A percentile compares a stretch with the other conserved stretches of the same genome.
Evolutionary conservation across 257 asterid genomes (phyloP).

Genomic region (Solanum chiquidenum): DNA sequence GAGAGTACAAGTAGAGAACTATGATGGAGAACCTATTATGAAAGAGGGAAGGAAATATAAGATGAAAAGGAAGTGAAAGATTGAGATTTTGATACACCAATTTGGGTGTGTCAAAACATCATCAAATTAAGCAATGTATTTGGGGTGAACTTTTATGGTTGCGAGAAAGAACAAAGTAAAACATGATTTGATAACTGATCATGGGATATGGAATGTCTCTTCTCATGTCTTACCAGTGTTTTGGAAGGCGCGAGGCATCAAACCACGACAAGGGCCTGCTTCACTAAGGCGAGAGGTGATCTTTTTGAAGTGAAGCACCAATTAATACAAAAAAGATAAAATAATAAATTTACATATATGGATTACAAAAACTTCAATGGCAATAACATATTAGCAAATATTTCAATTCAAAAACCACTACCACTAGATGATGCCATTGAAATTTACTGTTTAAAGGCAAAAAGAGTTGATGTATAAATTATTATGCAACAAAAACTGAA

Average conservation of each 20-base stretch:
- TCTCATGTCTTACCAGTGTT: not conserved
- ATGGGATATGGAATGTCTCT: not conserved
- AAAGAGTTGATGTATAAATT: not conserved
- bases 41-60: not conserved
- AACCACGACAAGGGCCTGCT: not conserved
- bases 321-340: not conserved
- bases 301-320: not conserved
- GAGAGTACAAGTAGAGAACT: not conserved
- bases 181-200: not conserved
- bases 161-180: not conserved
- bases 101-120: too few species aligned
- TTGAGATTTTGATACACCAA: not conserved
- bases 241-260: not conserved
- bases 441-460: not conserved
- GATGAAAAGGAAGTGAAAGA: not conserved
- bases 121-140: not conserved
- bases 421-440: not conserved
- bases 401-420: not conserved
- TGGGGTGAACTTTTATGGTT: not conserved
- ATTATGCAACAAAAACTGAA: not conserved
- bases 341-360: not conserved
- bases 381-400: not conserved
- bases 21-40: not conserved
- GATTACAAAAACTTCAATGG: not conserved
- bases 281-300: not conserved